phyloP scores from a whole-genome alignment of 2,329 filamentous ascomycete genomes.

The Botrytis fabae region DNA sequence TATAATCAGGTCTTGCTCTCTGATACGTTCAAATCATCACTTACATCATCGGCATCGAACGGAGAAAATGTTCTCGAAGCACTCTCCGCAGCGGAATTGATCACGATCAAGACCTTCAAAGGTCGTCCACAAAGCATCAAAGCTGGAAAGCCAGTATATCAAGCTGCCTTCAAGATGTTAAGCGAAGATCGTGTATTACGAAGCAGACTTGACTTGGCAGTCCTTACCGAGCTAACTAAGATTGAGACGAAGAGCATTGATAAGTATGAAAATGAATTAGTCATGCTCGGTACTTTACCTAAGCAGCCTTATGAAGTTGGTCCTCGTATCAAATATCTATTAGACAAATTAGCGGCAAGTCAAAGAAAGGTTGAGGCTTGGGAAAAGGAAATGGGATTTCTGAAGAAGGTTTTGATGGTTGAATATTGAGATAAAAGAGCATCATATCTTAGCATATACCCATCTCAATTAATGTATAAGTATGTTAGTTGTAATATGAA shows the following conservation, averaged over 20 bases:
- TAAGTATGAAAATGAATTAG: slow-evolving; percentile 77
- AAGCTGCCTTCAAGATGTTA: slow-evolving; percentile 75
- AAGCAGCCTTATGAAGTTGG: slow-evolving; percentile 68
- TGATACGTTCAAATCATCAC: slow-evolving; percentile 67
- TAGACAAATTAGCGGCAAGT: slow-evolving; percentile 70
- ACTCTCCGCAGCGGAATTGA: slow-evolving; percentile 82
- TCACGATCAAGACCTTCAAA: slow-evolving; percentile 69
- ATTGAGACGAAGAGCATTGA: slow-evolving; percentile 73
- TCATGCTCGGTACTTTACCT: slow-evolving; percentile 66
- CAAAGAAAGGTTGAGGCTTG: slow-evolving; percentile 73
- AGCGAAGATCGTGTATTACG: slow-evolving; percentile 70
- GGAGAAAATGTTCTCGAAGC: slow-evolving; percentile 77
- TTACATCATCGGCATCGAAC: slow-evolving; percentile 50
- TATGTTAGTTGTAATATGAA: neutral
- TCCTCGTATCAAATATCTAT: slow-evolving; percentile 68
- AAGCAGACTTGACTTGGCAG: slow-evolving; percentile 70
- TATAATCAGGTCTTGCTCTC: slow-evolving; percentile 86
- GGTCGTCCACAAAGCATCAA: slow-evolving; percentile 77
- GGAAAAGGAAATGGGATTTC: slow-evolving; percentile 67
- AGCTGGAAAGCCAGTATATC: slow-evolving; percentile 83
- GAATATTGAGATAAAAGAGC: slow-evolving; percentile 42
- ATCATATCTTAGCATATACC: slow-evolving; percentile 26
- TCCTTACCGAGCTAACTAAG: slow-evolving; percentile 68
- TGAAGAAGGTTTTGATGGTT: slow-evolving; percentile 69
- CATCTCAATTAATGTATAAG: slow-evolving; percentile 25